These are phyloP conservation scores for Prunus fruticosa DNA, from an alignment of 306 rosid species.

Conservation along the genomic window DNA sequence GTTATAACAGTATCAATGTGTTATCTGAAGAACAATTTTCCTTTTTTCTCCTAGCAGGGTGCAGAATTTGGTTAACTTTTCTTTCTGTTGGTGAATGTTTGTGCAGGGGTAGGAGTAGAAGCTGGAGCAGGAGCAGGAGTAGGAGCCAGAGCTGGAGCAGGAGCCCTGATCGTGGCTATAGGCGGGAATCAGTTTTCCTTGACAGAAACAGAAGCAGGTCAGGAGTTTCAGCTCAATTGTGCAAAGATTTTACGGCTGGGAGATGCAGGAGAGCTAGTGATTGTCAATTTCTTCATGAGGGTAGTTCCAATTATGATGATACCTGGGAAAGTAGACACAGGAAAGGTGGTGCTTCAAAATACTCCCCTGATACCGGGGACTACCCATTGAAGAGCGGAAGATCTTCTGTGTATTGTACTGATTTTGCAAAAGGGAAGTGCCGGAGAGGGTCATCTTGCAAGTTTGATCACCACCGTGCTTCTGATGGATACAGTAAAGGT, in stretches of 20 bases:
- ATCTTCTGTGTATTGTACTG: conserved; percentile 48
- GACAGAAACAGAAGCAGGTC: conserved; percentile 70
- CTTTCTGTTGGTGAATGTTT: conserved; percentile 22
- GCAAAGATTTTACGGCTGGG: conserved; percentile 80
- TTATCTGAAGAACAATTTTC: neutral
- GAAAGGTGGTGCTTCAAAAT: conserved; percentile 69
- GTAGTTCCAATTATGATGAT: conserved; percentile 55
- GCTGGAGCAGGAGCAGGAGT: conserved; percentile 51
- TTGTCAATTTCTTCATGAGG: conserved; percentile 77
- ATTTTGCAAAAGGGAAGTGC: conserved; percentile 77
- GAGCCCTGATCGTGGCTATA: conserved; percentile 53
- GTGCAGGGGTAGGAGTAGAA: conserved; percentile 27
- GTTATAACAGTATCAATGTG: neutral
- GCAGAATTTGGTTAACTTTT: conserved; percentile 25
- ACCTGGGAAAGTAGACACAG: conserved; percentile 70
- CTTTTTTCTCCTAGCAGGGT: neutral
- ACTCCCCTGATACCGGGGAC: conserved; percentile 53
- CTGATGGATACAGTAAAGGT: conserved; percentile 61
- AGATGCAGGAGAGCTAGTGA: conserved; percentile 85
- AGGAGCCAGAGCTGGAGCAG: conserved; percentile 49
- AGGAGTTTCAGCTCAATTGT: conserved; percentile 52
- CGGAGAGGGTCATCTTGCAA: conserved; percentile 82
- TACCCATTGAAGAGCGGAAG: conserved; percentile 59
- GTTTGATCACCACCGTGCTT: conserved; percentile 58
- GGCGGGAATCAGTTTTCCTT: conserved; percentile 59